Conservation (phyloP, 1,284 basidiomycete species). For the Cryptococcus neoformans region DNA sequence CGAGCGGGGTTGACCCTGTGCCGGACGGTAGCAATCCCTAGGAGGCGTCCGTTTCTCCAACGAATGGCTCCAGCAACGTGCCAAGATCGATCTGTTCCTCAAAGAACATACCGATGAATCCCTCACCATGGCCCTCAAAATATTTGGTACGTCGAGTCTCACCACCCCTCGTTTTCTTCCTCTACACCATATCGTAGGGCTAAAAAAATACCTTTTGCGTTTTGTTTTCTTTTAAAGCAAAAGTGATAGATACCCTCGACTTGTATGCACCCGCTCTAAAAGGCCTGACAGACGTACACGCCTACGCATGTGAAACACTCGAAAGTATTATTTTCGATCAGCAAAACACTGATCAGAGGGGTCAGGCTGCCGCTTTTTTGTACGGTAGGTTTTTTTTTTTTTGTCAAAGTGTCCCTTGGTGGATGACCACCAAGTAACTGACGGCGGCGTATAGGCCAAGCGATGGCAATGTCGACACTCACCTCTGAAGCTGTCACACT, state of each 20-base stretch:
- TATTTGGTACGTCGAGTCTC: slow-evolving; percentile 19
- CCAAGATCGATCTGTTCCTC: slow-evolving; percentile 16
- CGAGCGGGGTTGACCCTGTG: neutral
- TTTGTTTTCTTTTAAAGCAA: slow-evolving; percentile 13
- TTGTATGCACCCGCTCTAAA: slow-evolving; percentile 30
- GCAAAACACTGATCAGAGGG: slow-evolving; percentile 10
- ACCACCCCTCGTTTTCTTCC: neutral
- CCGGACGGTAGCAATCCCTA: slow-evolving; percentile 11
- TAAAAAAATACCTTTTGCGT: neutral
- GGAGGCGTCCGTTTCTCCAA: slow-evolving; percentile 15
- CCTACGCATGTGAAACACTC: slow-evolving; percentile 25
- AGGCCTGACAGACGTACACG: slow-evolving; percentile 32
- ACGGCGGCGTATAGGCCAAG: slow-evolving; percentile 18
- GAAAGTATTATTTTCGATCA: slow-evolving; percentile 31
- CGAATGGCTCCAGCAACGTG: slow-evolving; percentile 22
- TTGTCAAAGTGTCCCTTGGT: neutral
- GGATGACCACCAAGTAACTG: neutral
- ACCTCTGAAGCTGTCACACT: slow-evolving; percentile 26
- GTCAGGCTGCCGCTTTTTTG: slow-evolving; percentile 23
- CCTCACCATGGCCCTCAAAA: slow-evolving; percentile 18
- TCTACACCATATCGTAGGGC: neutral
- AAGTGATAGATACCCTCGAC: slow-evolving; percentile 33
- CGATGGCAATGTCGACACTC: slow-evolving; percentile 29
- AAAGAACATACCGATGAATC: slow-evolving; percentile 13
- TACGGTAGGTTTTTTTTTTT: slow-evolving; percentile 19